Percentiles rank a stretch among this genome's conserved stretches.
Evolutionary conservation across 306 rosid genomes (phyloP).

Genomic region (Vigna unguiculata): DNA sequence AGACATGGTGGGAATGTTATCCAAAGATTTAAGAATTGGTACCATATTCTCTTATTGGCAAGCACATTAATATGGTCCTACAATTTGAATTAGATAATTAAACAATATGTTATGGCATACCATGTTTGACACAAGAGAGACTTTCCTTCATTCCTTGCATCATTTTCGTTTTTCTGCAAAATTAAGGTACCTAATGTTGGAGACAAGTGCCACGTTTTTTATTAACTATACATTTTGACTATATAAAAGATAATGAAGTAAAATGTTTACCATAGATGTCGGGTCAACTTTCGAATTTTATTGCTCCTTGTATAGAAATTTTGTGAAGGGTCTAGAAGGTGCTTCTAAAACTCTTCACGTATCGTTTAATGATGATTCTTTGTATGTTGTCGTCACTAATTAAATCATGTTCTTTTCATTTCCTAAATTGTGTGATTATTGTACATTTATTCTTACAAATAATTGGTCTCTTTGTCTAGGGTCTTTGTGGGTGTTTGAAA

Average conservation of each 20-base stretch:
- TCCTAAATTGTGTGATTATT: no score
- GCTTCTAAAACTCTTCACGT: not conserved
- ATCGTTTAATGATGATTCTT: no score
- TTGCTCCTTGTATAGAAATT: not conserved
- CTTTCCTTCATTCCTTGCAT: not conserved
- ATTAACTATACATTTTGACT: not conserved
- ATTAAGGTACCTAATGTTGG: not conserved
- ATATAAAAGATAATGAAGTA: not conserved
- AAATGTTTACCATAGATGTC: not conserved
- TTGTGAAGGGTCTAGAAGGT: not conserved
- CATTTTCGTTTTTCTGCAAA: not conserved
- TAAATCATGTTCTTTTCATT: no score
- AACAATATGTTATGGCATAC: not conserved
- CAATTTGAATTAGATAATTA: not conserved
- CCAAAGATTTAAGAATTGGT: no score
- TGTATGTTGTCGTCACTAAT: no score
- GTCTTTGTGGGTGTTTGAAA: no score
- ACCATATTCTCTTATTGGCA: not conserved
- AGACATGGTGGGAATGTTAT: no score
- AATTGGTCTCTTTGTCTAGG: no score
- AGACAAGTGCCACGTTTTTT: no score
- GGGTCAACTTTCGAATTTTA: constrained; percentile 5
- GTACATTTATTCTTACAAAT: no score
- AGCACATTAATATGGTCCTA: not conserved
- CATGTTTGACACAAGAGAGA: not conserved